Conservation (phyloP, 805 yeast species). For the Limtongozyma cylindracea region DNA sequence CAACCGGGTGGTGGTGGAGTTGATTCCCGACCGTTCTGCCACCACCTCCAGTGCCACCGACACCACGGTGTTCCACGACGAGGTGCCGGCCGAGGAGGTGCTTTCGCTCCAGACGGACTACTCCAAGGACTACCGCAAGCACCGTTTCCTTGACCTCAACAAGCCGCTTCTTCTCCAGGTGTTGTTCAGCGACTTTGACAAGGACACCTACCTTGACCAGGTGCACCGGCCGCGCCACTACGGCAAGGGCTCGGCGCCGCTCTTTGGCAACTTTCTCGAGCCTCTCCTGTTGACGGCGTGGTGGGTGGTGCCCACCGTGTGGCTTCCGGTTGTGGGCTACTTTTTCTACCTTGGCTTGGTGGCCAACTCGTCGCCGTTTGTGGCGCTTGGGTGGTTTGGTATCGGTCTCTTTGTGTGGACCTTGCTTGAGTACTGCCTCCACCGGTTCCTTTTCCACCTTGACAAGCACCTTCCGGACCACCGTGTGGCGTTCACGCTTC, state of each 20-base stretch:
- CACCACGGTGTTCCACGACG: constrained; percentile 20
- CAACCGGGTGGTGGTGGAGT: constrained; percentile 32
- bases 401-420: constrained; percentile 91
- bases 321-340: constrained; percentile 65
- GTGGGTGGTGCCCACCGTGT: constrained; percentile 72
- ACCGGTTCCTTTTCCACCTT: constrained; percentile 82
- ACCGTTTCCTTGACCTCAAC: constrained; percentile 68
- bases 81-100: constrained; percentile 49
- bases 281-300: constrained; percentile 82
- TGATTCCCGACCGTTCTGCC: constrained; percentile 14
- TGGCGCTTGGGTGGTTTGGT: constrained; percentile 31
- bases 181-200: constrained; percentile 45
- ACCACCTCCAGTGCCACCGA: constrained; percentile 6
- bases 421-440: constrained; percentile 64
- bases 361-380: constrained; percentile 13
- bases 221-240: constrained; percentile 96
- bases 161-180: constrained; percentile 71
- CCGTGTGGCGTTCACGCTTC: constrained; percentile 49
- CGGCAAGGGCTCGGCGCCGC: constrained; percentile 89
- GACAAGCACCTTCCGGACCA: constrained; percentile 72
- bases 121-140: constrained; percentile 39
- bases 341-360: constrained; percentile 32
- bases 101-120: constrained; percentile 63
- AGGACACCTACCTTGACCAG: constrained; percentile 83
- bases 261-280: constrained; percentile 87